phyloP scores from a whole-genome alignment of 2,329 filamentous ascomycete species.

The Colletotrichum scovillei region DNA sequence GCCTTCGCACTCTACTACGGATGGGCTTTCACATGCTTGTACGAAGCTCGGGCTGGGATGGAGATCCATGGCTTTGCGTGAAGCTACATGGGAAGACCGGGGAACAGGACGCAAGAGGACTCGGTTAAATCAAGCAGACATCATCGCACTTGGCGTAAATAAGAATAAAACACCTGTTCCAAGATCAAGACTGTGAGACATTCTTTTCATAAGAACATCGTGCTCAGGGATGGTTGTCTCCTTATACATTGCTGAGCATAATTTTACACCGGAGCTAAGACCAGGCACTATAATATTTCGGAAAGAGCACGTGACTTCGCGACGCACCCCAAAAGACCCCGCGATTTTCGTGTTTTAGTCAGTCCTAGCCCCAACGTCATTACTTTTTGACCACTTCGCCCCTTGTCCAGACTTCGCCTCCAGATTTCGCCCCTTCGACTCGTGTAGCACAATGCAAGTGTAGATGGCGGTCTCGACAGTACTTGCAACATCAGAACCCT shows the following conservation, averaged over 20 bases:
- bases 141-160: no score
- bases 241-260: no score
- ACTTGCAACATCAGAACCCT: background rate
- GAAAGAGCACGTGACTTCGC: slow-evolving; percentile 16
- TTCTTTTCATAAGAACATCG: background rate
- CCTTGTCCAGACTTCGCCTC: background rate
- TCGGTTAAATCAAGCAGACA: no score
- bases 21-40: no score
- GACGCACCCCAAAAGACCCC: slow-evolving; percentile 8
- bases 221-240: background rate
- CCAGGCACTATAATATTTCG: background rate
- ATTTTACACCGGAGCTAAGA: background rate
- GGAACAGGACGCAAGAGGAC: no score
- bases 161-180: no score
- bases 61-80: no score
- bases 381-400: background rate
- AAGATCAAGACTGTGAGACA: no score
- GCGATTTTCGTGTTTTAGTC: slow-evolving; percentile 18
- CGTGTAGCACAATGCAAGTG: background rate
- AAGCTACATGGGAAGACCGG: no score
- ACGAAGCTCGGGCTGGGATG: no score
- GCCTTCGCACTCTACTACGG: no score
- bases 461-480: background rate
- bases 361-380: slow-evolving; percentile 14
- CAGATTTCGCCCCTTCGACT: background rate